phyloP scores from a whole-genome alignment of 805 yeast species.

The Millerozyma acaciae region DNA sequence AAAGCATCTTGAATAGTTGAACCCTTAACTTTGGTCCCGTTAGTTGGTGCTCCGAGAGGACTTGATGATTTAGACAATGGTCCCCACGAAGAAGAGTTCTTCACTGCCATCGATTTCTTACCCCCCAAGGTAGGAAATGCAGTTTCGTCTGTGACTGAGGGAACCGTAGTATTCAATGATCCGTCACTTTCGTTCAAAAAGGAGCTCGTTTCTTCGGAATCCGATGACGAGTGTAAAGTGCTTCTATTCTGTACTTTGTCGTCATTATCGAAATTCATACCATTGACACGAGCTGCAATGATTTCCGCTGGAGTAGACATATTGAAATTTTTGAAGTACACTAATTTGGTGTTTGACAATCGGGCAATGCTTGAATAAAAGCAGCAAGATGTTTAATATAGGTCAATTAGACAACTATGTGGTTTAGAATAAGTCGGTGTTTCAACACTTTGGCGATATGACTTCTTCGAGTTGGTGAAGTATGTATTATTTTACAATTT shows the following conservation, averaged over 20 bases:
- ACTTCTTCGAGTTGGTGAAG: too few relatives aligned
- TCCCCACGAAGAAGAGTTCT: conserved; percentile 38
- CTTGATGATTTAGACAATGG: conserved; percentile 21
- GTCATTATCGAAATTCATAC: conserved; percentile 8
- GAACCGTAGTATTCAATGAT: conserved; percentile 18
- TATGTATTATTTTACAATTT: too few relatives aligned
- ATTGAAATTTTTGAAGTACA: conserved; percentile 7
- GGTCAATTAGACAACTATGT: too few relatives aligned
- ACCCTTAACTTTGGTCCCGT: conserved; percentile 38
- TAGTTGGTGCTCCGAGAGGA: conserved; percentile 11
- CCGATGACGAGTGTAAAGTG: conserved; percentile 8
- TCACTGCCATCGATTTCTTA: conserved; percentile 14
- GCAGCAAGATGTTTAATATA: conserved; percentile 16
- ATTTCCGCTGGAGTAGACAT: conserved; percentile 49
- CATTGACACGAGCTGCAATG: conserved; percentile 40
- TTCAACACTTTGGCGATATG: too few relatives aligned
- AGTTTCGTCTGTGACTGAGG: conserved; percentile 47
- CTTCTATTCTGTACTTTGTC: conserved; percentile 1
- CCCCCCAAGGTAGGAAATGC: conserved; percentile 70
- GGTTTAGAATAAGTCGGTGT: too few relatives aligned
- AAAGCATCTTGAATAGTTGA: conserved; percentile 74
- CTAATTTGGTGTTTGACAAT: conserved; percentile 7
- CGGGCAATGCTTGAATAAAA: conserved; percentile 18
- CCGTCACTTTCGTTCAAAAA: conserved; percentile 5
- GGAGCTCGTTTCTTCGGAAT: conserved; percentile 13